Evolutionary conservation across 495 filamentous ascomycete species (phyloP), one percentile per base, ranked within the genome.

Genomic region (Tuber melanosporum): DNA sequence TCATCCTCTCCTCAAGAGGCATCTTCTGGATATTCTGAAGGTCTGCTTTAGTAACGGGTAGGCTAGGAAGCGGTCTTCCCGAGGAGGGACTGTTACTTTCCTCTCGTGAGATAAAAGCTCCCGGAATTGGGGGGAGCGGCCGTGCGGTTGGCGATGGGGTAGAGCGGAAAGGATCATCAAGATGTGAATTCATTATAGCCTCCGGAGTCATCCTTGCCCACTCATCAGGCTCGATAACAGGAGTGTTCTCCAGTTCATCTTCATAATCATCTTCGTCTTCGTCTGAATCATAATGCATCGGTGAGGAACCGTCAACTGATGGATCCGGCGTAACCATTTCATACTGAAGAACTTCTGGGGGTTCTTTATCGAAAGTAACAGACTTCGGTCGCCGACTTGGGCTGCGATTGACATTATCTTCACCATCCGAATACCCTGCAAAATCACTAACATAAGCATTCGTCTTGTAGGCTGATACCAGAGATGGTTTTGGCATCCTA

Each of bases 311-410:
- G 95, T 86, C 1, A 92, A 98, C 8, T 19, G 96, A 98, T 22
- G 93, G 89, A 84, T 97, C 95, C 1, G 95, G 95, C 4, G 95
- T 99, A 47, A 92, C 91, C 93, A 97, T 94, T 85, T 98, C 95
- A 82, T 98, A 99, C 83, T 98, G 94, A 81, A 97, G 97, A 73
- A 98, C 87, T 83, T 95, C 92, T 44, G 95, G 96, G 39, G 95
- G 95, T 0, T 93, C 95, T 43, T 90, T 91, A 86, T 98, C 94
- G 82, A 98, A 99, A 2, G 93, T 98, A 43, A 99, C 95, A 79
- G 94, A 97, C 85, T 99, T 99, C 0, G 93, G 90, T 85, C 97
- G 92, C 49, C 94, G 91, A 83, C 92, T 91, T 6, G 92, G 87
- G 32, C 84, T 87, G 78, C 87, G 87, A 57, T 90, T 89, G 46